phyloP scores from a whole-genome alignment of 495 filamentous ascomycete species.

The Penicillium parvum region DNA sequence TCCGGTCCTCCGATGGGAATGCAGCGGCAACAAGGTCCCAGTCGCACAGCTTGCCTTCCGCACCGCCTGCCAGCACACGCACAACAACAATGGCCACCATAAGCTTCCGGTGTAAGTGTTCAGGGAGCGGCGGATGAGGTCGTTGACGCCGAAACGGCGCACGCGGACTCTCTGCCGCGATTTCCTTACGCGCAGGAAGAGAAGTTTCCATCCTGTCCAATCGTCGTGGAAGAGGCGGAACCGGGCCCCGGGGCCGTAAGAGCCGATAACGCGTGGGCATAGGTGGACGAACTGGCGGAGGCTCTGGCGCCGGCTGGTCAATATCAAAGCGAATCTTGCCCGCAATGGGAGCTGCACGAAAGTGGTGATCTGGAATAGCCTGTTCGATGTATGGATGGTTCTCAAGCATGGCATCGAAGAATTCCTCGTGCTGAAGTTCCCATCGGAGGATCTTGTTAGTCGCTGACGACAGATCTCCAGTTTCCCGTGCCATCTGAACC shows the following conservation, averaged over 20 bases:
- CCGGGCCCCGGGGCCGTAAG: too few relatives aligned
- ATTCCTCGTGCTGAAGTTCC: conserved; percentile 34
- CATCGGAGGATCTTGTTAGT: conserved; percentile 30
- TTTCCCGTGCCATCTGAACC: conserved; percentile 11
- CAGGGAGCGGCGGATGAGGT: conserved; percentile 20
- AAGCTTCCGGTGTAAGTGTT: conserved; percentile 34
- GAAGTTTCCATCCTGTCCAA: conserved; percentile 27
- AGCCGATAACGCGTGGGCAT: too few relatives aligned
- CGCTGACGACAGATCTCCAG: neutral
- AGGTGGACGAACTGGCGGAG: neutral
- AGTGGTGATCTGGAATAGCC: conserved; percentile 22
- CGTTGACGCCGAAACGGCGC: conserved; percentile 23
- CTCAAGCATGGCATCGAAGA: conserved; percentile 21
- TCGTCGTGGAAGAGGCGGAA: conserved; percentile 16
- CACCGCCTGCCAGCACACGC: conserved; percentile 67
- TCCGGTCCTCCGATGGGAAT: conserved; percentile 58
- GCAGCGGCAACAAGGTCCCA: conserved; percentile 66
- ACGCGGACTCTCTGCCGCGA: neutral
- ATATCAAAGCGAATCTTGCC: conserved; percentile 34
- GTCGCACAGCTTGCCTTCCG: conserved; percentile 59
- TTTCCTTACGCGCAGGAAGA: conserved; percentile 9
- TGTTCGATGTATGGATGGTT: conserved; percentile 34
- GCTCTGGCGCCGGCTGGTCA: conserved; percentile 11
- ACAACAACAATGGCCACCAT: conserved; percentile 70
- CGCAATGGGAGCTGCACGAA: conserved; percentile 29